Percentiles rank a stretch among this genome's conserved stretches.
These are phyloP conservation scores for Venturia aucupariae DNA, from an alignment of 2,329 filamentous ascomycete species.

Conservation along the genomic window DNA sequence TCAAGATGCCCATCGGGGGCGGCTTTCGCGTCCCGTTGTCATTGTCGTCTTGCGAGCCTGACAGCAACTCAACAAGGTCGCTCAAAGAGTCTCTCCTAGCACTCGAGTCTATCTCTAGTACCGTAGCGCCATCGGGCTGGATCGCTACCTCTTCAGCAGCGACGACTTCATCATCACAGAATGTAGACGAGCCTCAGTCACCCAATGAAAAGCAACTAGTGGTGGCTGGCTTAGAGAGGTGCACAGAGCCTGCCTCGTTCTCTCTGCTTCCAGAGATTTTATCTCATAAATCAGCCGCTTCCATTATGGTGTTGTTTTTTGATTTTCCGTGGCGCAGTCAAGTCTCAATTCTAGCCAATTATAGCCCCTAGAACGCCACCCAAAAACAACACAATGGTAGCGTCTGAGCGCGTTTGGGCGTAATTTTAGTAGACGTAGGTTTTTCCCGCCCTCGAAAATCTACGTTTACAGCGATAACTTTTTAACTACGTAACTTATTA, in stretches of 20 bases:
- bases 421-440: too few species aligned
- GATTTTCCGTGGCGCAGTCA: too few species aligned
- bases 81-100: neutral
- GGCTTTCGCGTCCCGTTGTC: neutral
- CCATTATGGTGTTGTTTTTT: too few species aligned
- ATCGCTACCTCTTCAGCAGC: conserved; percentile 19
- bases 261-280: neutral
- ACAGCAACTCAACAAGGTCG: neutral
- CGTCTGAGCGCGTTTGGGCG: too few species aligned
- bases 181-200: neutral
- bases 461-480: too few species aligned
- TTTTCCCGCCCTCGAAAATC: too few species aligned
- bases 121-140: conserved; percentile 31
- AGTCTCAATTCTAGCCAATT: too few species aligned
- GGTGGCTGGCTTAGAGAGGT: neutral
- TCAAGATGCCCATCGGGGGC: neutral
- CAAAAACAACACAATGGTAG: too few species aligned
- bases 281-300: too few species aligned
- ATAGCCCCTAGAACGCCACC: too few species aligned
- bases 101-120: conserved; percentile 25
- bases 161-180: neutral
- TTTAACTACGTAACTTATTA: too few species aligned
- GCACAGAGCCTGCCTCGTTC: neutral
- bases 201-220: too few species aligned
- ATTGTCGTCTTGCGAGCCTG: neutral